Evolutionary conservation across 1,139 yeast species (phyloP).

Genomic region (Debaryomycetaceae sp.): DNA sequence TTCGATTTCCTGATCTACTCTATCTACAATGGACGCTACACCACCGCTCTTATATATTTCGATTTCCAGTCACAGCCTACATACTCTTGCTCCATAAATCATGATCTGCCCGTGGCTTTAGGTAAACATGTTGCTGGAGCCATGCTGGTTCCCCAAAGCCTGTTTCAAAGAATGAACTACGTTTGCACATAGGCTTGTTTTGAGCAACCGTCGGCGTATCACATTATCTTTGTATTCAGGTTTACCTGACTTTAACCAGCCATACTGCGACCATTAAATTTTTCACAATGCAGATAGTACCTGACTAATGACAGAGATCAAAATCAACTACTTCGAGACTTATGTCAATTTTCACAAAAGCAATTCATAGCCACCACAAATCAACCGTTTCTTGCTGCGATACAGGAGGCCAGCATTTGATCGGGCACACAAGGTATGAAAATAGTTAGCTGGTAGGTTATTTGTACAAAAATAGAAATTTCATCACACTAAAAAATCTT

Average conservation of each 20-base stretch:
- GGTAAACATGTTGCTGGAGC: slow-evolving; percentile 2
- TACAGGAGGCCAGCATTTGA: no score
- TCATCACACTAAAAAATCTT: no score
- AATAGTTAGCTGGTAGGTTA: no score
- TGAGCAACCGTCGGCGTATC: no score
- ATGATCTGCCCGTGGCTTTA: slow-evolving; percentile 1
- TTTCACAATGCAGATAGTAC: not conserved
- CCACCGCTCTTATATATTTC: not conserved
- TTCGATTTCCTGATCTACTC: no score
- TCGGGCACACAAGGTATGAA: no score
- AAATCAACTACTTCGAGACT: not conserved
- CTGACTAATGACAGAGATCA: not conserved
- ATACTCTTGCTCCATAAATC: slow-evolving; percentile 1
- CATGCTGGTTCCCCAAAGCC: no score
- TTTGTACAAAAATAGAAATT: no score
- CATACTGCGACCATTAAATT: not conserved
- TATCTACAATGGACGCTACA: no score
- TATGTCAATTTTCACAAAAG: not conserved
- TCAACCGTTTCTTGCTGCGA: not conserved
- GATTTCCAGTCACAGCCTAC: slow-evolving; percentile 2
- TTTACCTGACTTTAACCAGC: not conserved
- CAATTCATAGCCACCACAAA: not conserved
- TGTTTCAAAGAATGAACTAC: no score
- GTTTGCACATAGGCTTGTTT: no score
- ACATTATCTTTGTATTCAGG: no score